Conservation (phyloP, 345 rosid species). For the Gossypium ekmanianum region DNA sequence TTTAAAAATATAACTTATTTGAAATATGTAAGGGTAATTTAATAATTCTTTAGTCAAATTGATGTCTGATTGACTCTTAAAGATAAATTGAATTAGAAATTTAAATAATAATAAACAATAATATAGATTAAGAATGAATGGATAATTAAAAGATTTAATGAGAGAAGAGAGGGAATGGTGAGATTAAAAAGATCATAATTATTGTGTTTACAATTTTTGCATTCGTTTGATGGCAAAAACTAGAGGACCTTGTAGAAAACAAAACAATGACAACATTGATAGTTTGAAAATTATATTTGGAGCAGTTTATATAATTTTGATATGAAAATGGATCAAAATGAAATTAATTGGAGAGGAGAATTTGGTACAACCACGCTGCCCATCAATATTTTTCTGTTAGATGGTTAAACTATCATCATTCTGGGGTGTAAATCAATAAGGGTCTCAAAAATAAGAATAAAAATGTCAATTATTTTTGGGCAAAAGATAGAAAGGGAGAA, state of each 20-base stretch:
- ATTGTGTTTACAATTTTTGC: no score
- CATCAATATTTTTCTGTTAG: background rate
- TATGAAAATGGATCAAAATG: background rate
- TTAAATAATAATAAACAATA: background rate
- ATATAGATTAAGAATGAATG: background rate
- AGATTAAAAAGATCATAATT: background rate
- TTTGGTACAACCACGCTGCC: background rate
- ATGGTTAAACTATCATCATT: conserved; percentile 3
- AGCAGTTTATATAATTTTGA: background rate
- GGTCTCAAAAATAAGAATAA: background rate
- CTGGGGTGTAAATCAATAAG: background rate
- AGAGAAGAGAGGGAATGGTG: background rate
- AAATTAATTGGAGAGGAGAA: background rate
- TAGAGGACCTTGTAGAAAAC: no score
- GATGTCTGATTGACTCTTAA: no score
- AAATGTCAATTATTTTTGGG: background rate
- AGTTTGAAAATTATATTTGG: background rate
- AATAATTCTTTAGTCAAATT: no score
- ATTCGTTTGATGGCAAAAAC: no score
- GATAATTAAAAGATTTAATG: background rate
- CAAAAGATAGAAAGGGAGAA: background rate
- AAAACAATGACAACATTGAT: background rate
- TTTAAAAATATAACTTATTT: no score
- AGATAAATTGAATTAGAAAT: no score
- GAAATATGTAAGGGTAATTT: no score